phyloP scores from a whole-genome alignment of 495 filamentous ascomycete species.

The Talaromyces nanjingensis region DNA sequence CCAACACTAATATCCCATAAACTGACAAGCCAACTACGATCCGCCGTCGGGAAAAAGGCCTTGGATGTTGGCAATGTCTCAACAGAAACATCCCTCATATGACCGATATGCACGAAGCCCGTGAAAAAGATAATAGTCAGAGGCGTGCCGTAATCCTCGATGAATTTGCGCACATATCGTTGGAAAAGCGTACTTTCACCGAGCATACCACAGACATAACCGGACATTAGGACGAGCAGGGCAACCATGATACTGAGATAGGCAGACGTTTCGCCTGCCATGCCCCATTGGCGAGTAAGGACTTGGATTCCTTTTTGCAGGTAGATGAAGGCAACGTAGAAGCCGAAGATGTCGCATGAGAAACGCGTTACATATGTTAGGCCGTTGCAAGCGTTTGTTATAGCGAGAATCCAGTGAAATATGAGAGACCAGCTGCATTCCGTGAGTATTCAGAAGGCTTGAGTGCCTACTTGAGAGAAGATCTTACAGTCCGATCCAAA shows the following conservation, averaged over 20 bases:
- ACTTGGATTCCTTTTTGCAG: slow-evolving; percentile 81
- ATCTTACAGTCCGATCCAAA: slow-evolving; percentile 68
- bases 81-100: slow-evolving; percentile 60
- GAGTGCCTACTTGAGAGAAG: too few relatives aligned
- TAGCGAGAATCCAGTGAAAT: slow-evolving; percentile 73
- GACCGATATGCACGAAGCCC: slow-evolving; percentile 78
- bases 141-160: slow-evolving; percentile 79
- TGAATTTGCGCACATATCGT: slow-evolving; percentile 63
- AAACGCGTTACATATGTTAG: slow-evolving; percentile 78
- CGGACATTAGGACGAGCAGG: slow-evolving; percentile 64
- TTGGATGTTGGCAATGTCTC: slow-evolving; percentile 61
- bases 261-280: slow-evolving; percentile 50
- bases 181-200: slow-evolving; percentile 65
- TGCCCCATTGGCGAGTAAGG: slow-evolving; percentile 54
- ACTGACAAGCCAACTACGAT: slow-evolving; percentile 74
- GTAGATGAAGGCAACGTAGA: slow-evolving; percentile 84
- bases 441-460: slow-evolving; percentile 8
- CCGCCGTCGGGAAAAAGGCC: slow-evolving; percentile 75
- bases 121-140: slow-evolving; percentile 83
- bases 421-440: slow-evolving; percentile 60
- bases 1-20: slow-evolving; percentile 78
- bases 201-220: slow-evolving; percentile 63
- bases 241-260: slow-evolving; percentile 71
- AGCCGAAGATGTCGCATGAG: slow-evolving; percentile 81
- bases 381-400: slow-evolving; percentile 75